Base-by-base conservation (phyloP, 2,329 filamentous ascomycete genomes). In the Hypoxylon sp. region DNA sequence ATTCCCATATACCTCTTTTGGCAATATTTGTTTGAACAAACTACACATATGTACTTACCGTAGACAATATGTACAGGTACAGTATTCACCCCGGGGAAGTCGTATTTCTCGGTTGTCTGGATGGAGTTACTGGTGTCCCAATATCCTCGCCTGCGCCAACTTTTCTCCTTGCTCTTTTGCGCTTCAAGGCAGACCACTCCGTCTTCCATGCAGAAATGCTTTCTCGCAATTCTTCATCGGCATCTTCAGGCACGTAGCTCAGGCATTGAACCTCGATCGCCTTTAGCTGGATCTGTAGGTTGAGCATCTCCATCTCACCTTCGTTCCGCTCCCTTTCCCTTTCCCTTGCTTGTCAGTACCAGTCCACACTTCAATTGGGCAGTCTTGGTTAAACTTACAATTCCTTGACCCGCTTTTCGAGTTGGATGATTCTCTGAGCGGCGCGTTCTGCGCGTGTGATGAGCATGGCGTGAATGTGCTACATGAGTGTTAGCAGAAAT, bases 381-480 rank as follows among this genome's bases (percentile, higher is more conserved):
- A 47, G 48, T 57, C 55, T 31, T 31, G 31, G 67, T 47, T 66
- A 47, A 51, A 78, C 82, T 76, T 78, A 90, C 86, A 92, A 81
- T 68, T 89, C 84, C 44, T 82, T 75, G 47, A 91, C 81, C 47
- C 87, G 85, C 39, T 83, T 83, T 73, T 91, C 88, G 13, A 92
- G 82, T 64, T 87, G 85, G 24, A 88, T 81, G 63, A 91, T 88
- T 58, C 85, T 85, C 70, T 88, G 82, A 46, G 86, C 84, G 55
- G 89, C 84, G 39, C 82, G 82, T 75, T 90, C 86, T 63, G 87
- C 84, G 67, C 88, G 85, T 46, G 84, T 84, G 58, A 89, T 83
- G 22, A 91, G 84, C 33, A 91, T 78, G 24, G 83, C 83, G 74
- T 91, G 88, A 63, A 92, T 89, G 71, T 90, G 88, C 83, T 88